phyloP scores from a whole-genome alignment of 2,329 filamentous ascomycete species.

The Teratosphaeria pseudoeucalypti region DNA sequence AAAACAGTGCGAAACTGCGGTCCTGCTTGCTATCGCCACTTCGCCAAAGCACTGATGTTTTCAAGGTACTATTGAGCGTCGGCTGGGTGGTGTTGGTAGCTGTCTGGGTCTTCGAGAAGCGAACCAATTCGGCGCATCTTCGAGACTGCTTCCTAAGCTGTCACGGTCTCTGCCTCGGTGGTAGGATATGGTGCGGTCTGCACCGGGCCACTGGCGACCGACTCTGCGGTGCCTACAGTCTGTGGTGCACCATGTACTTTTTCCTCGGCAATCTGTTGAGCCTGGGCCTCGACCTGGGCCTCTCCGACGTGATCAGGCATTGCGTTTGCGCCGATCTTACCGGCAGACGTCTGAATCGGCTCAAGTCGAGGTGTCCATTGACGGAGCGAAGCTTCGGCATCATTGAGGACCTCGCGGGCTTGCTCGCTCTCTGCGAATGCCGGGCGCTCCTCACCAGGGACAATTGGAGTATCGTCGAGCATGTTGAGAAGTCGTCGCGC shows the following conservation, averaged over 20 bases:
- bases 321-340: constrained; percentile 38
- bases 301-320: constrained; percentile 21
- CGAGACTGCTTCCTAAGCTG: background rate
- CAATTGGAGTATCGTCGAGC: constrained; percentile 79
- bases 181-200: constrained; percentile 1
- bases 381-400: constrained; percentile 79
- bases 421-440: constrained; percentile 55
- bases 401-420: constrained; percentile 78
- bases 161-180: background rate
- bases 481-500: constrained; percentile 74
- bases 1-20: background rate
- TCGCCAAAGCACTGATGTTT: background rate
- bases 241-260: background rate
- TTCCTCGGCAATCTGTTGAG: constrained; percentile 1
- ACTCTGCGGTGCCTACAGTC: background rate
- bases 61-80: background rate
- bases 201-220: background rate
- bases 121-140: background rate
- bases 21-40: background rate
- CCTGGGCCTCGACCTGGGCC: background rate
- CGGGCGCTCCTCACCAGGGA: constrained; percentile 70
- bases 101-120: background rate
- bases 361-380: constrained; percentile 55
- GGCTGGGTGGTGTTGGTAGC: background rate
- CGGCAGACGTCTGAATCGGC: constrained; percentile 42